Conservation (phyloP, 2,329 filamentous ascomycete species). For the Didymella sp. region DNA sequence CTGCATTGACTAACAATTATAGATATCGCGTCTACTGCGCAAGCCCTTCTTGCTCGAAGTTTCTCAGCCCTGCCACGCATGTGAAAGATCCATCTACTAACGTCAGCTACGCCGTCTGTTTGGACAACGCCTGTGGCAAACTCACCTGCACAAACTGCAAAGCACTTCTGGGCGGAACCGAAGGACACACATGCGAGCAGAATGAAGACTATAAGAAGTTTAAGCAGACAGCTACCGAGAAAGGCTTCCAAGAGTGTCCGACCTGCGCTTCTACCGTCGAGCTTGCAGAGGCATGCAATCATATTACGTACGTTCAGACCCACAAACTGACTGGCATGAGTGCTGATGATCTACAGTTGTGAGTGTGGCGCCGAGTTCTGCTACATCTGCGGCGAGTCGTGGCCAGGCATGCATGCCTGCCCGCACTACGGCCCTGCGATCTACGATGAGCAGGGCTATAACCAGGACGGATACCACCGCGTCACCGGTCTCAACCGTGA, state of each 20-base stretch:
- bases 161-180: conserved; percentile 16
- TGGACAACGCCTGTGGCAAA: conserved; percentile 26
- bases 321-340: background rate
- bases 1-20: background rate
- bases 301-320: conserved; percentile 32
- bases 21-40: conserved; percentile 42
- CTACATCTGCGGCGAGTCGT: conserved; percentile 43
- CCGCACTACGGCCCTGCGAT: conserved; percentile 39
- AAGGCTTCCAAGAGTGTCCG: conserved; percentile 41
- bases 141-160: conserved; percentile 39
- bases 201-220: conserved; percentile 36
- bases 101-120: conserved; percentile 34
- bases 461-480: conserved; percentile 41
- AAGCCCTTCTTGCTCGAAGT: conserved; percentile 29
- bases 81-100: conserved; percentile 19
- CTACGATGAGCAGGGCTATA: conserved; percentile 44
- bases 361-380: conserved; percentile 42
- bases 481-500: conserved; percentile 36
- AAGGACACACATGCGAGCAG: conserved; percentile 31
- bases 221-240: conserved; percentile 29
- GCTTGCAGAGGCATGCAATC: conserved; percentile 45
- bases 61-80: conserved; percentile 32
- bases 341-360: conserved; percentile 27
- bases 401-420: conserved; percentile 41
- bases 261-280: conserved; percentile 37